These are phyloP conservation scores for Leccinum sublutescens DNA, from an alignment of 768 basidiomycete genomes.

Conservation along the genomic window DNA sequence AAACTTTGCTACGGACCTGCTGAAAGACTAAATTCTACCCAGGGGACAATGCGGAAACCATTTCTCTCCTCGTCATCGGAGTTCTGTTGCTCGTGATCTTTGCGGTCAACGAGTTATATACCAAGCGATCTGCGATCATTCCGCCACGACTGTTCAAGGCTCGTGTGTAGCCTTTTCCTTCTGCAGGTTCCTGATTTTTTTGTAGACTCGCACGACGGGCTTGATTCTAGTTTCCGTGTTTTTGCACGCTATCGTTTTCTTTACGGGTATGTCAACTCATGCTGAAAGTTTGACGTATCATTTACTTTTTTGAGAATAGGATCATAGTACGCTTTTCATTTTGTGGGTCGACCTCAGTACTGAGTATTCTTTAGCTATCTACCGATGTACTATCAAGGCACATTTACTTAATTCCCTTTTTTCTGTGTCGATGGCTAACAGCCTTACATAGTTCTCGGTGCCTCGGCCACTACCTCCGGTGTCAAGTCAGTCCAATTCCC, in stretches of 20 bases:
- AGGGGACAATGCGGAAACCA: constrained; percentile 35
- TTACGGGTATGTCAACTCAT: constrained; percentile 24
- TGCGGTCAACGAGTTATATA: constrained; percentile 35
- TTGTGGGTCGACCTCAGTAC: neutral
- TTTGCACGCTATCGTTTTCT: constrained; percentile 35
- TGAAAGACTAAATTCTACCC: neutral
- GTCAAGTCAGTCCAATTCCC: constrained; percentile 22
- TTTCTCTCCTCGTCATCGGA: constrained; percentile 38
- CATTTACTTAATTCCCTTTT: neutral
- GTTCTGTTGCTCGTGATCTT: constrained; percentile 28
- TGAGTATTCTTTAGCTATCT: constrained; percentile 31
- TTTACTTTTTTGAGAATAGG: constrained; percentile 12
- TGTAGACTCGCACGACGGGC: constrained; percentile 39
- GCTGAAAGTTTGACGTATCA: neutral
- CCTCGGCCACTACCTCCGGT: constrained; percentile 34
- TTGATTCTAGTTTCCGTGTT: constrained; percentile 32
- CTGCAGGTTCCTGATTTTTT: neutral
- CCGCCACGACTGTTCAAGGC: constrained; percentile 40
- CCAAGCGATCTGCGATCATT: constrained; percentile 36
- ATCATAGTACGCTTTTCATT: constrained; percentile 24
- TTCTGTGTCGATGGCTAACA: neutral
- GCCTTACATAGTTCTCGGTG: constrained; percentile 32
- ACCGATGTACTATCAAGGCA: constrained; percentile 41
- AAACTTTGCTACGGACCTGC: neutral
- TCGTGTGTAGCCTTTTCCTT: neutral